Conservation (phyloP, 2,329 filamentous ascomycete genomes). For the Penicillium vulpinum region DNA sequence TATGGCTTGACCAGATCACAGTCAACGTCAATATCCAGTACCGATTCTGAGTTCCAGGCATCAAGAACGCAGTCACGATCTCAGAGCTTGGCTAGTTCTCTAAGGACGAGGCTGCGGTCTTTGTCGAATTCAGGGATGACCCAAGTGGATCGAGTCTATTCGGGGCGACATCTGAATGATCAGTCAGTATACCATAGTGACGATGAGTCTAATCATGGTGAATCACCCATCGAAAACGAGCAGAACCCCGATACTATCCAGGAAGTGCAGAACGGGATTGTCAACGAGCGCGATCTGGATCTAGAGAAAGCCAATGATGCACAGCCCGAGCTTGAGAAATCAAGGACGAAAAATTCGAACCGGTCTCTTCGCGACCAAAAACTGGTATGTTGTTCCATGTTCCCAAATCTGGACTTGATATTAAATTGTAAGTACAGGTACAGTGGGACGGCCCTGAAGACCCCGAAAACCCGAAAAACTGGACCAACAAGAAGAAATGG, state of each 20-base stretch:
- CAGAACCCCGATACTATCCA: constrained; percentile 17
- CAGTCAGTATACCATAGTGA: constrained; percentile 34
- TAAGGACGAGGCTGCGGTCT: constrained; percentile 16
- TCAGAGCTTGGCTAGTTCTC: constrained; percentile 2
- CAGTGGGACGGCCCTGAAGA: constrained; percentile 56
- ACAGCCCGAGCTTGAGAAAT: constrained; percentile 24
- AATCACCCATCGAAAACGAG: constrained; percentile 5
- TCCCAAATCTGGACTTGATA: not conserved
- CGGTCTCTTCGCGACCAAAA: constrained; percentile 24
- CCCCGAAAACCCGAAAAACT: constrained; percentile 54
- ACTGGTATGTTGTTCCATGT: constrained; percentile 21
- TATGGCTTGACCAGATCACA: constrained; percentile 11
- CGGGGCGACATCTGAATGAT: constrained; percentile 37
- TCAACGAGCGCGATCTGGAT: constrained; percentile 31
- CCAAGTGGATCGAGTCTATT: constrained; percentile 29
- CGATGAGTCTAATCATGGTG: constrained; percentile 14
- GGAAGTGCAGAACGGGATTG: constrained; percentile 27
- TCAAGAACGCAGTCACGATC: constrained; percentile 6
- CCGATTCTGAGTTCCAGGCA: constrained; percentile 9
- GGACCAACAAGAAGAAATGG: constrained; percentile 59
- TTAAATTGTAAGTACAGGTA: constrained; percentile 32
- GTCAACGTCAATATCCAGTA: constrained; percentile 20
- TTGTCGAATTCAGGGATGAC: constrained; percentile 13
- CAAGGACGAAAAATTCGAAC: constrained; percentile 23
- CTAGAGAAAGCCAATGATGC: constrained; percentile 22